Evolutionary conservation across 345 rosid species (phyloP), one percentile per base, ranked within the genome.

Genomic region (Moricandia arvensis): DNA sequence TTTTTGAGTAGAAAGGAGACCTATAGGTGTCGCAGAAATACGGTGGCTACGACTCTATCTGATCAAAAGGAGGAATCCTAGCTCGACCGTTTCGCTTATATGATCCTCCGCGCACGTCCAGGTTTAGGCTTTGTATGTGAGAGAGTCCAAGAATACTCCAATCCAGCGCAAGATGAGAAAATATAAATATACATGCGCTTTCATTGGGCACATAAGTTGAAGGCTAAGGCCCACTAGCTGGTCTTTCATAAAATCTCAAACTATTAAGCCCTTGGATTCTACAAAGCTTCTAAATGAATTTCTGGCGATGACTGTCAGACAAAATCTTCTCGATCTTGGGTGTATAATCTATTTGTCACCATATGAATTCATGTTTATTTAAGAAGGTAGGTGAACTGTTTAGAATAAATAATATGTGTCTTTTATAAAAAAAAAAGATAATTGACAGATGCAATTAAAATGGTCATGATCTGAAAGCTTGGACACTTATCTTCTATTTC

Each of bases 401-500:
- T 38, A 38, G 12, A 10, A 38, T 3, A 10, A 38, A 38, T 3
- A 38, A 38, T 38, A 38, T 9, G 45, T 38, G 10, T 21, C 24
- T 21, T 21, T 21, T 21, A 21, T 21, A 21, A 21, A 21, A 21
- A 21, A 21, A 21, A 21, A 21, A 21, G 24, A 21, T 21, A 21
- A 21, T 21, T 21, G 49, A 43, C 49, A 43, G 51, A 61, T 24
- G 11, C 26, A 35, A 26, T 37, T 15, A 8, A 12, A 57, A 66
- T 6, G 63, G 72, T 66, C 78, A 47, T 59, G 67, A 53, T 74
- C 66, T 30, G 55, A 45, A 58, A 34, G 62, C 73, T 38, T n/a
- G 29, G 54, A 31, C 33, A 33, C 11, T 58, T 68, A 59, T 75
- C 73, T 6, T 59, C 21, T 67, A 16, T 67, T 33, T 10, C 26